phyloP scores from a whole-genome alignment of 2,329 filamentous ascomycete species.

The Aschersonia sp. region DNA sequence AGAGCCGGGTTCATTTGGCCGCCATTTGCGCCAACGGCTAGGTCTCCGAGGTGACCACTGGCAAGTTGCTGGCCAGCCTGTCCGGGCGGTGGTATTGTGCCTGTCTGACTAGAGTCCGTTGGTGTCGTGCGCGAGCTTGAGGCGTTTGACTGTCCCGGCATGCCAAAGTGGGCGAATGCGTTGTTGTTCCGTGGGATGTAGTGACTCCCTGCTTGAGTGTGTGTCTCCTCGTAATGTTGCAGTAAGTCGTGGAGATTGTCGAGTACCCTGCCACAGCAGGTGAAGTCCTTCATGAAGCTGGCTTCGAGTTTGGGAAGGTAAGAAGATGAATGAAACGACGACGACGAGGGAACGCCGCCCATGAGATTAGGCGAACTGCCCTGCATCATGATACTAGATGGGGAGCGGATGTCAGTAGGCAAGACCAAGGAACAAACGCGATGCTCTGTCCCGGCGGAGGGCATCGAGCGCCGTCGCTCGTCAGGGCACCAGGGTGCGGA shows the following conservation, averaged over 20 bases:
- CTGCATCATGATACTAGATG: slow-evolving; percentile 73
- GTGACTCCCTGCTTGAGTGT: slow-evolving; percentile 56
- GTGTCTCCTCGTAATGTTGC: slow-evolving; percentile 91
- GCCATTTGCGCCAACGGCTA: slow-evolving; percentile 12
- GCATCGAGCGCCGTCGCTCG: too few relatives aligned
- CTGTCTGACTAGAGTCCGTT: slow-evolving; percentile 13
- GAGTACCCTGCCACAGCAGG: slow-evolving; percentile 80
- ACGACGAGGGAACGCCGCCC: slow-evolving; percentile 59
- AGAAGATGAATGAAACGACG: slow-evolving; percentile 78
- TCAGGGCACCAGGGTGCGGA: too few relatives aligned
- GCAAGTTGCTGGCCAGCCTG: slow-evolving; percentile 20
- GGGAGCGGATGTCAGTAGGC: too few relatives aligned
- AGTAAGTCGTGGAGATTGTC: slow-evolving; percentile 88
- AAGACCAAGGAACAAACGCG: too few relatives aligned
- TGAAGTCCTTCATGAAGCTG: slow-evolving; percentile 95
- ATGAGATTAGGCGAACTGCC: slow-evolving; percentile 74
- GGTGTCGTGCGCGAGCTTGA: slow-evolving; percentile 17
- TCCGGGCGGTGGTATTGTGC: slow-evolving; percentile 10
- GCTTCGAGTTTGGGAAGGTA: slow-evolving; percentile 94
- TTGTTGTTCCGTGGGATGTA: slow-evolving; percentile 25
- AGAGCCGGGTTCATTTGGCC: slow-evolving; percentile 28
- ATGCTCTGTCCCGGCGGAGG: too few relatives aligned
- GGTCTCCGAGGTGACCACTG: slow-evolving; percentile 22
- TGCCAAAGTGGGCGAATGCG: slow-evolving; percentile 23
- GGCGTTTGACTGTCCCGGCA: slow-evolving; percentile 17